These are phyloP conservation scores for Chalara sp. DNA, from an alignment of 2,329 filamentous ascomycete genomes.

Conservation along the genomic window DNA sequence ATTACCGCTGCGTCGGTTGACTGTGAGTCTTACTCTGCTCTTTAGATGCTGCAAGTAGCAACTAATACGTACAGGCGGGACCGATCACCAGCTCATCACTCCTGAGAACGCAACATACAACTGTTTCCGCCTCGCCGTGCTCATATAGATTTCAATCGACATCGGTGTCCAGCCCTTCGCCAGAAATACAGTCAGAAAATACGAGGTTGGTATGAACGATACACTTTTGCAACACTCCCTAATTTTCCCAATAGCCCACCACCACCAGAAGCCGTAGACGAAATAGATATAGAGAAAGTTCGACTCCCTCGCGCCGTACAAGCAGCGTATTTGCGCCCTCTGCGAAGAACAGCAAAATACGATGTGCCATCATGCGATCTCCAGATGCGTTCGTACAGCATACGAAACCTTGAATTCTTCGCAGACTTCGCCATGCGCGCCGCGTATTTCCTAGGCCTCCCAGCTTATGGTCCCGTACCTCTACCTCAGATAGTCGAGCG, in stretches of 20 bases:
- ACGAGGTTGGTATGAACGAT: no score
- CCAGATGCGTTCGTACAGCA: slow-evolving; percentile 84
- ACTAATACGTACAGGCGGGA: no score
- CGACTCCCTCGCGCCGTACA: slow-evolving; percentile 75
- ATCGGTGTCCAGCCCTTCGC: no score
- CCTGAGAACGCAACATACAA: no score
- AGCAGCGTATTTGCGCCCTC: slow-evolving; percentile 77
- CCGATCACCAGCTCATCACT: no score
- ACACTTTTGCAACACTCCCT: no score
- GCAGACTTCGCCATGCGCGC: slow-evolving; percentile 90
- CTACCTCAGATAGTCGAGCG: slow-evolving; percentile 81
- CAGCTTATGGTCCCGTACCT: slow-evolving; percentile 78
- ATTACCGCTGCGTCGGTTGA: no score
- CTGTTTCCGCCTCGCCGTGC: no score
- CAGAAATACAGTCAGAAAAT: no score
- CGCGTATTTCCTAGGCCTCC: slow-evolving; percentile 86
- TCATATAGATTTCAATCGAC: no score
- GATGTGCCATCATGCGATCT: slow-evolving; percentile 84
- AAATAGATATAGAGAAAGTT: slow-evolving; percentile 4
- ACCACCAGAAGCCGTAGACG: not conserved
- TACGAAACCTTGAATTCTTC: slow-evolving; percentile 90
- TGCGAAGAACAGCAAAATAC: slow-evolving; percentile 67
- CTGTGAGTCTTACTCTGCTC: no score
- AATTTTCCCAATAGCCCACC: not conserved
- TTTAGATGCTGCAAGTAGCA: no score